Percentiles rank a stretch among this genome's conserved stretches.
phyloP scores from a whole-genome alignment of 1,284 basidiomycete genomes.

The Microbotryomycetes sp. region DNA sequence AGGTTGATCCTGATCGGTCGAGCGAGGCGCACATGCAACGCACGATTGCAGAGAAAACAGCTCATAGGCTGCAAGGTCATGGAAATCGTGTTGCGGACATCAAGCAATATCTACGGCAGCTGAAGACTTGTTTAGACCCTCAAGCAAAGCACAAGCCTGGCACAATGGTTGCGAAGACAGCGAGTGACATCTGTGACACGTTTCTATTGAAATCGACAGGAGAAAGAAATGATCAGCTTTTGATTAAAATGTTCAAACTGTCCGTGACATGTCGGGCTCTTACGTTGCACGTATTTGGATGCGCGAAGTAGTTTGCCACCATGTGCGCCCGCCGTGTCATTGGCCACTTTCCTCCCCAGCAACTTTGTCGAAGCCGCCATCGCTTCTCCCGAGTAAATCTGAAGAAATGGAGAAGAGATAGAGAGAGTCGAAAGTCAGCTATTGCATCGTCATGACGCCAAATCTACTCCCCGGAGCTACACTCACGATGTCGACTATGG shows the following conservation, averaged over 20 bases:
- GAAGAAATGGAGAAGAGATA: background rate
- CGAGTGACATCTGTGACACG: conserved; percentile 80
- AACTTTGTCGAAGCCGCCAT: conserved; percentile 36
- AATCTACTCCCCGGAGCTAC: background rate
- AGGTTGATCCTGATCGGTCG: too few species aligned
- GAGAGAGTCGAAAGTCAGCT: background rate
- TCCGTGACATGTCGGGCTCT: conserved; percentile 53
- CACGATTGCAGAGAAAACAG: too few species aligned
- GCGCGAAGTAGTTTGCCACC: conserved; percentile 10
- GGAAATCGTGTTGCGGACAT: too few species aligned
- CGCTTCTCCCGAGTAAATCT: conserved; percentile 66
- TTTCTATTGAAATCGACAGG: conserved; percentile 53
- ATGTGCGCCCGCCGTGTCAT: conserved; percentile 53
- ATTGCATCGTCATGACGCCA: background rate
- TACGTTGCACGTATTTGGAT: conserved; percentile 17
- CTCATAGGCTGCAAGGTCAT: too few species aligned
- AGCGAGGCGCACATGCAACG: too few species aligned
- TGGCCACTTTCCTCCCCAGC: conserved; percentile 68
- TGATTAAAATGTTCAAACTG: background rate
- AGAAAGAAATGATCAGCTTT: background rate
- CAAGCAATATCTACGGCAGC: conserved; percentile 23
- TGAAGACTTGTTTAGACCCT: conserved; percentile 75
- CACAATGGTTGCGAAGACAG: conserved; percentile 88
- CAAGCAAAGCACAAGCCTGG: conserved; percentile 79
- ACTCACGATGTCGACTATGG: conserved; percentile 92